Evolutionary conservation across 2,329 filamentous ascomycete genomes (phyloP).

Genomic region (Paramyrothecium roridum): DNA sequence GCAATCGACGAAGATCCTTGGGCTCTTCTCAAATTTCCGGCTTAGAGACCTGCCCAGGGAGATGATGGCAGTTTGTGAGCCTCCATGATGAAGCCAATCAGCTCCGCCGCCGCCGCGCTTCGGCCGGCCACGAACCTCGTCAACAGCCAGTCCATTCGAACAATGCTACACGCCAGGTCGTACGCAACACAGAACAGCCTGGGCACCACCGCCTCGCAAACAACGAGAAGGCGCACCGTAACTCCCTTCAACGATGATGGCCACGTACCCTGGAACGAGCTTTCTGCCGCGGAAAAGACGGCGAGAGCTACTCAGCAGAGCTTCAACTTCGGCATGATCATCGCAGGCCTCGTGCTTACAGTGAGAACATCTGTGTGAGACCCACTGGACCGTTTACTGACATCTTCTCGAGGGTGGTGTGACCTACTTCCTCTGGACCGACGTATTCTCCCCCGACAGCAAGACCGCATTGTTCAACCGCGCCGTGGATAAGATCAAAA

Average conservation of each 20-base stretch:
- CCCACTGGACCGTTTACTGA: background rate
- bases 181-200: slow-evolving; percentile 59
- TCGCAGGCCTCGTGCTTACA: slow-evolving; percentile 72
- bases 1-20: background rate
- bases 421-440: slow-evolving; percentile 72
- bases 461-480: slow-evolving; percentile 87
- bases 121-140: slow-evolving; percentile 25
- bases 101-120: slow-evolving; percentile 31
- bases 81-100: slow-evolving; percentile 44
- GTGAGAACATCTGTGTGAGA: slow-evolving; percentile 36
- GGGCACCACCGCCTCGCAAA: slow-evolving; percentile 27
- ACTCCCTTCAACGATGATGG: slow-evolving; percentile 88
- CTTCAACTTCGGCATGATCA: slow-evolving; percentile 78
- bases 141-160: slow-evolving; percentile 26
- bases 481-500: slow-evolving; percentile 74
- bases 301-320: slow-evolving; percentile 85
- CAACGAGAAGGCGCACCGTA: slow-evolving; percentile 62
- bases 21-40: too few species aligned
- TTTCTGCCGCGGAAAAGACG: slow-evolving; percentile 74
- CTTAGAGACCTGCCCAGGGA: background rate
- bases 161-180: slow-evolving; percentile 37
- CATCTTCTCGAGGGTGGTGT: slow-evolving; percentile 61
- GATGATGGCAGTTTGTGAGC: slow-evolving; percentile 31
- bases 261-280: slow-evolving; percentile 72
- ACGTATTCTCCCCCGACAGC: slow-evolving; percentile 81